phyloP scores from a whole-genome alignment of 345 rosid species.

The Syzygium jambos region DNA sequence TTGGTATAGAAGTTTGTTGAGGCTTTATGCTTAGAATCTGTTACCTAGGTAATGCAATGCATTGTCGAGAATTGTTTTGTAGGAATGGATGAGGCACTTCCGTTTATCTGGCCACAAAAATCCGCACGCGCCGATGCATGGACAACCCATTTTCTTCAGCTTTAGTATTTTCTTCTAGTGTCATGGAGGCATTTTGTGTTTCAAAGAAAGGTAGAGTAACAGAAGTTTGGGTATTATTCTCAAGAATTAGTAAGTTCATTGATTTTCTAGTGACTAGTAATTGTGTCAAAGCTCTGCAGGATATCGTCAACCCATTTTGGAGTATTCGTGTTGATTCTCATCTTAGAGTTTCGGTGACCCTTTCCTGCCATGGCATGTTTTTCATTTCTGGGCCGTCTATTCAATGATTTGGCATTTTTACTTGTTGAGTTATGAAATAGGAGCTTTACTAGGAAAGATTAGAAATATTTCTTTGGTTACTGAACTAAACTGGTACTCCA shows the following conservation, averaged over 20 bases:
- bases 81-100: not conserved
- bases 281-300: not conserved
- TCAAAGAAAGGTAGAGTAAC: not conserved
- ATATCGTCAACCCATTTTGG: not conserved
- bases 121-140: not conserved
- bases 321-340: not conserved
- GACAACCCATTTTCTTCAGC: not conserved
- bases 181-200: not conserved
- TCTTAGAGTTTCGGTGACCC: not conserved
- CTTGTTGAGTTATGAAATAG: not conserved
- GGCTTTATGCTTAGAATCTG: not conserved
- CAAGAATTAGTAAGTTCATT: not conserved
- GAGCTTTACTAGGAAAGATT: not conserved
- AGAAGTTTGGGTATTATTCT: not conserved
- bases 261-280: not conserved
- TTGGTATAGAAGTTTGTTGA: not conserved
- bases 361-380: not conserved
- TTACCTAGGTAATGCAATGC: not conserved
- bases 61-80: not conserved
- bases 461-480: not conserved
- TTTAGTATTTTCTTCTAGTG: not conserved
- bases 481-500: not conserved
- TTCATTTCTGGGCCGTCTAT: not conserved
- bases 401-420: not conserved
- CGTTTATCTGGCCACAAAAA: not conserved